Base-by-base conservation (phyloP, 2,329 filamentous ascomycete genomes). In the Colletotrichum shisoi region DNA sequence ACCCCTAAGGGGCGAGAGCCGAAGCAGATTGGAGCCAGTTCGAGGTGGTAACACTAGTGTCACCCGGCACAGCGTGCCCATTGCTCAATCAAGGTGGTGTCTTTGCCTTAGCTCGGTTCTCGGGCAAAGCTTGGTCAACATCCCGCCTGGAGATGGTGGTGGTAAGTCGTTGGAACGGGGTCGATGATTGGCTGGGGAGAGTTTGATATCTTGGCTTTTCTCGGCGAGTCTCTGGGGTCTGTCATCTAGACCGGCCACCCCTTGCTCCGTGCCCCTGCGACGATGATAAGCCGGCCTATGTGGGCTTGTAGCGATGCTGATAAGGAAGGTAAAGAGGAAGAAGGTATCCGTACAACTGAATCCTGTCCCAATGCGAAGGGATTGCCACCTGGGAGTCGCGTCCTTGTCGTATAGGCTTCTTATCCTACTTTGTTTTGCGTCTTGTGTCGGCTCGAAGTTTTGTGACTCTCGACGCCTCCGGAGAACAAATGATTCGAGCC, bases 131-230 rank as follows among this genome's bases (percentile, higher is more conserved):
- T 51, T 51, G 39, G 51, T 34, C 17, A 3, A 45, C 21, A 37
- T 53, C 27, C 15, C 42, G 37, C 17, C 17, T 63, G 39, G 34
- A 13, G 46, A 48, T 45, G 19, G 51, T 45, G 39, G 59, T 45
- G 19, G 39, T 34, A 6, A 34, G 48, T 34, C 3, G 48, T 34
- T 37, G 12, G 7, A 19, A 12, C 31, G 4, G 40, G 15, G 31
- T 40, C 52, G 15, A 24, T 56, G 60, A 67, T 64, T 63, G 61
- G 64, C 11, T 11, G 48, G 13, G 40, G 12, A 12, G n/a, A 13
- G 46, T 44, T 53, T 54, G 64, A 64, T 64, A 64, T 67, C 61
- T 64, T 64, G 54, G 48, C 61, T 58, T 63, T 31, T 44, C 63
- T 57, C 64, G 59, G 59, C 39, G 60, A 51, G 53, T 64, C 54